Base-by-base conservation (phyloP, 768 basidiomycete genomes). In the Boletus sp. region DNA sequence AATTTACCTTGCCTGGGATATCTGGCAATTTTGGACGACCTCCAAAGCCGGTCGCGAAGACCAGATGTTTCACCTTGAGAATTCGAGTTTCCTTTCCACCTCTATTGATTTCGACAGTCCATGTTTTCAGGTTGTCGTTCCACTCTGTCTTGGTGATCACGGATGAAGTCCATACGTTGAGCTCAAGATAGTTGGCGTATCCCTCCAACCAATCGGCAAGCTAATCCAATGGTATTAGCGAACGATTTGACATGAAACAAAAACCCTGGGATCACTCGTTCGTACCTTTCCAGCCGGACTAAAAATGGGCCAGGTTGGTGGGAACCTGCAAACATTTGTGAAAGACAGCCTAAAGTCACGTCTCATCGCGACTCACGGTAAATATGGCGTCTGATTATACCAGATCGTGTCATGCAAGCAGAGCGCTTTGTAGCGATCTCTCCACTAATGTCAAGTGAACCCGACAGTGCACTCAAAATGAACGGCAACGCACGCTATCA, bases 141-240 rank as follows among this genome's bases (percentile, higher is more conserved):
- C 77, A 77, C 0, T 59, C 59, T 10, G 77, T 68, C 30, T 64
- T 71, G n/a, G 59, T 66, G 19, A 82, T 72, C 15, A 59, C 72
- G 0, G 81, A 72, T 0, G 81, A 78, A 0, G 78, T 82, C 87
- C 84, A 87, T 10, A 84, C 78, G 53, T 84, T 79, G 38, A 88
- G 66, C 51, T 87, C 86, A 33, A 86, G 73, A 4, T 75, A 64
- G 5, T 79, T 73, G 0, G 80, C 84, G 55, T 87, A 88, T 5
- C 70, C 72, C 62, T 88, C 85, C 15, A 87, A 69, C 81, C 83
- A 88, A 56, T 83, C 80, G 2, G 79, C 85, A n/a, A 88, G 74
- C 80, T 83, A 47, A 11, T 27, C 7, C 13, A 33, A 56, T 6
- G 40, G 14, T 11, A n/a, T 56, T 8, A 45, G 7, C 30, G 23